phyloP scores from a whole-genome alignment of 129 eudicot genomes.

The Helianthus tuberosus region DNA sequence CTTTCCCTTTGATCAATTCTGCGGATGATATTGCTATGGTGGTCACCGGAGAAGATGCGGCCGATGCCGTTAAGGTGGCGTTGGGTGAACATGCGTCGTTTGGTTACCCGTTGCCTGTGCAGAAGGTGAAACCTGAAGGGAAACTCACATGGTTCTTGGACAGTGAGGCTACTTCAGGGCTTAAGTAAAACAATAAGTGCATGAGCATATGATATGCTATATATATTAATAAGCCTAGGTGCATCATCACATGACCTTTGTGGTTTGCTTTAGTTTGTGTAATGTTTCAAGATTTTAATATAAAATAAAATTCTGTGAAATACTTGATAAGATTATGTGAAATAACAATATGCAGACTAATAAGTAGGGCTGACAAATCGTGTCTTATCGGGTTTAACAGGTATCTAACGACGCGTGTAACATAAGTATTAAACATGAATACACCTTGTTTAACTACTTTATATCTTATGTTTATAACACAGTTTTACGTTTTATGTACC shows the following conservation, averaged over 20 bases:
- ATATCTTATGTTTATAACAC: too few relatives aligned
- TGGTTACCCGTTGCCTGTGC: conserved; percentile 55
- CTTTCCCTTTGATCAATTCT: conserved; percentile 85
- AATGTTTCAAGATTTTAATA: neutral
- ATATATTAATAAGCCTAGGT: neutral
- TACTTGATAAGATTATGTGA: neutral
- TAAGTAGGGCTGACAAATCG: too few relatives aligned
- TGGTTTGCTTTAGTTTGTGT: conserved; percentile 29
- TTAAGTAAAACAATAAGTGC: conserved; percentile 26
- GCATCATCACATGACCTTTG: conserved; percentile 24
- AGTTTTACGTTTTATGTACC: too few relatives aligned
- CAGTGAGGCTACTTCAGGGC: conserved; percentile 55
- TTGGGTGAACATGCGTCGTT: conserved; percentile 37
- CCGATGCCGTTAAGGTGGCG: conserved; percentile 54
- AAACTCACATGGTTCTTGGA: conserved; percentile 75
- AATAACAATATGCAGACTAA: too few relatives aligned
- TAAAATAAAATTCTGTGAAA: neutral
- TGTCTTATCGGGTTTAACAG: too few relatives aligned
- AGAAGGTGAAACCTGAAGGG: conserved; percentile 67
- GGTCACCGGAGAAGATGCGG: conserved; percentile 67
- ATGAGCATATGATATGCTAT: neutral
- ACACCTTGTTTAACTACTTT: too few relatives aligned
- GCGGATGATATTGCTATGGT: conserved; percentile 72
- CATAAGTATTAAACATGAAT: too few relatives aligned
- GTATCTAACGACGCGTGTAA: too few relatives aligned